Percentiles rank a stretch among this genome's conserved stretches.
Conservation (phyloP, 108 stramenopile genomes). For the Parietichytrium sp. region DNA sequence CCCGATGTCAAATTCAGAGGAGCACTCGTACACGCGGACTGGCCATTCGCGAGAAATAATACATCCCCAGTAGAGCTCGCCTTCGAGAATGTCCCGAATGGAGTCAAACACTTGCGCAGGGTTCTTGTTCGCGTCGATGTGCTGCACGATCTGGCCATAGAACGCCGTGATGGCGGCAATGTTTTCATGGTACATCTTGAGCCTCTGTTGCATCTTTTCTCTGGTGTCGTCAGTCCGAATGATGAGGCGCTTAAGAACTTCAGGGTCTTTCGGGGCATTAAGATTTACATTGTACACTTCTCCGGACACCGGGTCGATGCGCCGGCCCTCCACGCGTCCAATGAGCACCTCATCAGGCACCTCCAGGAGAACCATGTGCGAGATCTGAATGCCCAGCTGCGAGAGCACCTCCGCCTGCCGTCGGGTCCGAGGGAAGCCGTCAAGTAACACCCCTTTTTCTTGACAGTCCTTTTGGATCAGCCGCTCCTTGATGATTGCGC, state of each 20-base stretch:
- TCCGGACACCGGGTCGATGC: slow-evolving; percentile 89
- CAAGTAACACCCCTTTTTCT: slow-evolving; percentile 85
- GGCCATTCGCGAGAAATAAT: background rate
- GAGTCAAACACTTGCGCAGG: slow-evolving; percentile 66
- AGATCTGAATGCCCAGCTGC: slow-evolving; percentile 74
- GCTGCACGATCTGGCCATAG: slow-evolving; percentile 71
- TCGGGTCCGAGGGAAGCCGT: slow-evolving; percentile 92
- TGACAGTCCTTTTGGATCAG: slow-evolving; percentile 76
- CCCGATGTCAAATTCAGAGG: background rate
- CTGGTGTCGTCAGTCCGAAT: slow-evolving; percentile 92
- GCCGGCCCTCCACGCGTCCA: slow-evolving; percentile 85
- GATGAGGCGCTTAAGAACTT: slow-evolving; percentile 67
- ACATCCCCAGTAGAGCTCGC: background rate
- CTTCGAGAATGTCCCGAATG: slow-evolving; percentile 55
- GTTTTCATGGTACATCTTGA: slow-evolving; percentile 83
- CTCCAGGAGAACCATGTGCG: slow-evolving; percentile 85
- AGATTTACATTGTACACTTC: slow-evolving; percentile 93
- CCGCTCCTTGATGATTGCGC: slow-evolving; percentile 78
- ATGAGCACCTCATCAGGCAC: slow-evolving; percentile 88
- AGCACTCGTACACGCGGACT: background rate
- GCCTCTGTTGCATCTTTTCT: slow-evolving; percentile 87
- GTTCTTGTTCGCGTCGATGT: slow-evolving; percentile 70
- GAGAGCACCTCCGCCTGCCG: slow-evolving; percentile 84
- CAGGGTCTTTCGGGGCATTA: slow-evolving; percentile 77
- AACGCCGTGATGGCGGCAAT: slow-evolving; percentile 73